Conservation (phyloP, 2,329 filamentous ascomycete genomes). For the Ceratocystis harringtonii region DNA sequence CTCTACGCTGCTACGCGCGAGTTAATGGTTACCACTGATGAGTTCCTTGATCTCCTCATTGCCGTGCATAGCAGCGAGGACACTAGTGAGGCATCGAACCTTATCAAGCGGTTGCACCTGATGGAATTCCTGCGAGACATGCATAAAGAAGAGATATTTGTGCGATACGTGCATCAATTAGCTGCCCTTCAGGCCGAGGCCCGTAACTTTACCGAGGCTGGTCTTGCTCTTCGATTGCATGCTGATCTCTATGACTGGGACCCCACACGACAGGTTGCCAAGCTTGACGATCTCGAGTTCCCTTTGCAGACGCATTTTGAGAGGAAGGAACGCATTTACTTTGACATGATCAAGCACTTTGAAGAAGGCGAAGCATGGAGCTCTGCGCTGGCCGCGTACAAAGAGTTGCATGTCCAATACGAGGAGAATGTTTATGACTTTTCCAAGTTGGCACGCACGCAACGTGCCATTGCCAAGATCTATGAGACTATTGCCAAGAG, state of each 20-base stretch:
- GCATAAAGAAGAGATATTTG: slow-evolving; percentile 93
- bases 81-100: slow-evolving; percentile 59
- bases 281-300: slow-evolving; percentile 59
- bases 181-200: slow-evolving; percentile 61
- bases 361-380: slow-evolving; percentile 93
- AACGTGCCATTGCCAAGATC: slow-evolving; percentile 81
- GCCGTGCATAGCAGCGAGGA: slow-evolving; percentile 69
- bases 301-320: slow-evolving; percentile 79
- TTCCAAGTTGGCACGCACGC: slow-evolving; percentile 72
- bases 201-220: slow-evolving; percentile 73
- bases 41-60: slow-evolving; percentile 78
- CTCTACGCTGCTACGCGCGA: slow-evolving; percentile 63
- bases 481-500: slow-evolving; percentile 79
- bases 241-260: slow-evolving; percentile 92
- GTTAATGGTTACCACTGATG: slow-evolving; percentile 71
- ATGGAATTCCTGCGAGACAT: slow-evolving; percentile 97
- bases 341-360: slow-evolving; percentile 87
- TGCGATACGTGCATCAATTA: slow-evolving; percentile 87
- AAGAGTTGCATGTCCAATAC: slow-evolving; percentile 82
- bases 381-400: slow-evolving; percentile 72
- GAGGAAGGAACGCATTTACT: slow-evolving; percentile 81
- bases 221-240: slow-evolving; percentile 74
- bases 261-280: slow-evolving; percentile 47
- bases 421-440: slow-evolving; percentile 84
- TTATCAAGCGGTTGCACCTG: slow-evolving; percentile 74